phyloP scores from a whole-genome alignment of 2,329 filamentous ascomycete species.

The Decorospora gaudefroyi region DNA sequence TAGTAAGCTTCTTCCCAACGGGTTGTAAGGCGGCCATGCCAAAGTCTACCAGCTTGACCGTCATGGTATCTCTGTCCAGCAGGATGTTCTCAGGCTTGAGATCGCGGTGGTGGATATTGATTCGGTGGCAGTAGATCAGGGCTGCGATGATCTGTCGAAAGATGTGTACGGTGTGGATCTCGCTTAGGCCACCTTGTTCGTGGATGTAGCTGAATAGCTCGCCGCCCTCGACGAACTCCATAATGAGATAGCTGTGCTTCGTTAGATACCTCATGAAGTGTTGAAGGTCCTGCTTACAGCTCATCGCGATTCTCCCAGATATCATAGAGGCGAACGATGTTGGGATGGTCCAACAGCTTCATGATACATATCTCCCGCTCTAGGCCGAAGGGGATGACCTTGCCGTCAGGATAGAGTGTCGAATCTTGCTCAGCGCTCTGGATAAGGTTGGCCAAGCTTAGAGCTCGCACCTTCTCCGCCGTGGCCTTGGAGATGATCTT shows the following conservation, averaged over 20 bases:
- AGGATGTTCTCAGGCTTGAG: slow-evolving; percentile 97
- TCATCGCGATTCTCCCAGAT: slow-evolving; percentile 98
- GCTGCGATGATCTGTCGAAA: slow-evolving; percentile 94
- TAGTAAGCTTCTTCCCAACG: slow-evolving; percentile 75
- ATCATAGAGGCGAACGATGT: slow-evolving; percentile 92
- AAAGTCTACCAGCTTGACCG: slow-evolving; percentile 95
- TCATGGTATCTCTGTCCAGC: slow-evolving; percentile 68
- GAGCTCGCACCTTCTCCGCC: slow-evolving; percentile 78
- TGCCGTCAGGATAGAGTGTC: slow-evolving; percentile 59
- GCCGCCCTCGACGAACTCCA: slow-evolving; percentile 84
- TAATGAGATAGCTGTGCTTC: slow-evolving; percentile 76
- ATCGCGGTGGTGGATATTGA: slow-evolving; percentile 95
- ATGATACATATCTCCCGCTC: slow-evolving; percentile 96
- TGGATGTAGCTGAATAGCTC: slow-evolving; percentile 90
- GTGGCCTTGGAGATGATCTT: slow-evolving; percentile 89
- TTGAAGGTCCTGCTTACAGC: slow-evolving; percentile 64
- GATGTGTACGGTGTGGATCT: slow-evolving; percentile 79
- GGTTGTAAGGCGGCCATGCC: slow-evolving; percentile 96
- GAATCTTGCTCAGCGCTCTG: slow-evolving; percentile 66
- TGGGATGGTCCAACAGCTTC: slow-evolving; percentile 92
- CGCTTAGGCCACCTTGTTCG: slow-evolving; percentile 70
- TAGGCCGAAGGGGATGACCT: slow-evolving; percentile 82
- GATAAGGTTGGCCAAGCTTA: slow-evolving; percentile 83
- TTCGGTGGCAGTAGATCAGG: slow-evolving; percentile 87
- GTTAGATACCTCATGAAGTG: slow-evolving; percentile 20